A percentile compares a stretch with the other conserved stretches of the same genome.
Evolutionary conservation across 164 flowering plant species (phyloP).

Genomic region (Pachysandra terminalis): DNA sequence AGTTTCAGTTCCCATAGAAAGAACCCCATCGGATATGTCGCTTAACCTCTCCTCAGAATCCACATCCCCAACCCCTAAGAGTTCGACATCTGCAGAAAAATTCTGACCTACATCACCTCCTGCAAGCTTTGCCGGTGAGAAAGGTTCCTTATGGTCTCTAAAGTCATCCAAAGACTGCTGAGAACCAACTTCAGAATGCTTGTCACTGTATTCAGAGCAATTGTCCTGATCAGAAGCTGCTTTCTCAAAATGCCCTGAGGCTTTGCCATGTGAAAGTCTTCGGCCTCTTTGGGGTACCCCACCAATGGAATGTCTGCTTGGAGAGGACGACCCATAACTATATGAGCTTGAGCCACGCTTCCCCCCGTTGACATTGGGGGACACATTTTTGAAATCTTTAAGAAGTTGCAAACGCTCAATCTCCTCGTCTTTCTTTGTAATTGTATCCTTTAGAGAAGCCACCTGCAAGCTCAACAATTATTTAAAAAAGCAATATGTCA

Average conservation of each 20-base stretch:
- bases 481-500: background rate
- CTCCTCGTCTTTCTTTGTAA: conserved; percentile 84
- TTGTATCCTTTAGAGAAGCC: conserved; percentile 71
- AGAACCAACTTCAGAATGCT: conserved; percentile 37
- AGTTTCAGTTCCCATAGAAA: conserved; percentile 79
- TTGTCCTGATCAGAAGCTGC: conserved; percentile 37
- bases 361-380: conserved; percentile 30
- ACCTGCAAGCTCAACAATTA: conserved; percentile 40
- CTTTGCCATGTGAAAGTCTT: conserved; percentile 31
- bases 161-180: conserved; percentile 50
- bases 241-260: conserved; percentile 25
- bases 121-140: conserved; percentile 29
- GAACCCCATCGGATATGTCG: conserved; percentile 74
- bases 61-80: conserved; percentile 61
- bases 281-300: conserved; percentile 25
- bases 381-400: conserved; percentile 46
- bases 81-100: conserved; percentile 47
- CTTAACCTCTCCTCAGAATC: conserved; percentile 68
- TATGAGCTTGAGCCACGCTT: conserved; percentile 27
- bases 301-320: conserved; percentile 21
- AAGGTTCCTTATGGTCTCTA: conserved; percentile 27
- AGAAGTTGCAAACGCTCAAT: conserved; percentile 66
- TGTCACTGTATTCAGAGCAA: conserved; percentile 39
- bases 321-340: conserved; percentile 40
- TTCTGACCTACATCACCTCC: conserved; percentile 24